These are phyloP conservation scores for Leccinum imitatum DNA, from an alignment of 768 basidiomycete species.

Conservation along the genomic window DNA sequence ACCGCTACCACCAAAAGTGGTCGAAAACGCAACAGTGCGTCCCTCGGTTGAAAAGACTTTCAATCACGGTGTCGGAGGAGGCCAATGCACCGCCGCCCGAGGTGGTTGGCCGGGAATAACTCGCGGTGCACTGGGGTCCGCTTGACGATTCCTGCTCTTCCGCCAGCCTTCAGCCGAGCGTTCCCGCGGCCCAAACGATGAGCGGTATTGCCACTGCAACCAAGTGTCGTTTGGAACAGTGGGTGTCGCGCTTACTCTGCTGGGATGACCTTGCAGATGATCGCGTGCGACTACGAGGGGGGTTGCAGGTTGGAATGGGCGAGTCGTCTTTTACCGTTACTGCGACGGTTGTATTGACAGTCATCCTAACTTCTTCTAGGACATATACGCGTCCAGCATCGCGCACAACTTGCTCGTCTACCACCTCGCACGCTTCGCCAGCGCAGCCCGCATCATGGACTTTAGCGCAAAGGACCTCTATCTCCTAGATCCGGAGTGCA, in stretches of 20 bases:
- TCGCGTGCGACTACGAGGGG: conserved; percentile 72
- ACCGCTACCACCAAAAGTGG: conserved; percentile 24
- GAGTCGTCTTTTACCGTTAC: conserved; percentile 30
- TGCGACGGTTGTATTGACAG: background rate
- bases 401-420: conserved; percentile 63
- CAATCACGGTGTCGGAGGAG: conserved; percentile 17
- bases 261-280: conserved; percentile 55
- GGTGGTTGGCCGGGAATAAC: conserved; percentile 11
- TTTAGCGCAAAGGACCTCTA: conserved; percentile 76
- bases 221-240: conserved; percentile 80
- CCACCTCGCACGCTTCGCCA: conserved; percentile 74
- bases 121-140: conserved; percentile 21
- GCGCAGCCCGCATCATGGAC: conserved; percentile 70
- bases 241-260: conserved; percentile 26
- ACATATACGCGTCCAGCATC: conserved; percentile 60
- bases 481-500: conserved; percentile 72
- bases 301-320: conserved; percentile 84
- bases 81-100: background rate
- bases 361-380: conserved; percentile 40
- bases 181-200: conserved; percentile 45
- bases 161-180: conserved; percentile 14
- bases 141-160: conserved; percentile 37
- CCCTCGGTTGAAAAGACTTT: conserved; percentile 25
- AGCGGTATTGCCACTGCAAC: conserved; percentile 79
- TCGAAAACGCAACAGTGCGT: conserved; percentile 35